phyloP scores from a whole-genome alignment of 148 eudicot genomes.

The Chenopodium formosanum region DNA sequence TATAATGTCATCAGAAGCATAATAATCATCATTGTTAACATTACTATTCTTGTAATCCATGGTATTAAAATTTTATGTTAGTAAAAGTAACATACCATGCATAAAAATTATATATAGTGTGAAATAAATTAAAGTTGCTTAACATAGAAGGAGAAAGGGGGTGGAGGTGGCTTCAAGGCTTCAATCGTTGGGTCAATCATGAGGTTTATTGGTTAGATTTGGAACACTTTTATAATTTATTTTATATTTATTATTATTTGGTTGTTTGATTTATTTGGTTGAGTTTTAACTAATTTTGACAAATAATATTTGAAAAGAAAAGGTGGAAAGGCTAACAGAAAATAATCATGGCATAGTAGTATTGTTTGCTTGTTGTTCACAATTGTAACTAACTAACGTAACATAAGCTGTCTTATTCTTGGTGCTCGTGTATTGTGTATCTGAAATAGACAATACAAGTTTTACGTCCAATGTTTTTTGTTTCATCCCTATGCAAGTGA shows the following conservation, averaged over 20 bases:
- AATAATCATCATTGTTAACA: background rate
- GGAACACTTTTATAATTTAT: background rate
- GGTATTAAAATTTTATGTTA: background rate
- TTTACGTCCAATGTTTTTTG: background rate
- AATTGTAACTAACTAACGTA: constrained; percentile 28
- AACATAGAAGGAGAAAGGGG: constrained; percentile 26
- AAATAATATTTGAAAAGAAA: background rate
- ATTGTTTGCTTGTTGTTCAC: constrained; percentile 29
- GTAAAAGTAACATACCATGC: background rate
- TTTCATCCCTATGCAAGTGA: background rate
- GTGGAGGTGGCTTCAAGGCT: constrained; percentile 39
- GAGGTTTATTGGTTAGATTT: constrained; percentile 3
- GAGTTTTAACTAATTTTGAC: constrained; percentile 1
- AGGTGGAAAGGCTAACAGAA: constrained; percentile 27
- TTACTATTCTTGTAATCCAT: background rate
- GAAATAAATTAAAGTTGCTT: constrained; percentile 29
- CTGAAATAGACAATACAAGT: constrained; percentile 12
- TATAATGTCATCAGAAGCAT: background rate
- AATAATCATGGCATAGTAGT: constrained; percentile 25
- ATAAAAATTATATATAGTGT: constrained; percentile 1
- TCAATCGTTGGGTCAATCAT: constrained; percentile 38
- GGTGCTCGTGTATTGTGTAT: constrained; percentile 10
- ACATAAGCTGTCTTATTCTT: no score
- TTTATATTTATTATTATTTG: no score
- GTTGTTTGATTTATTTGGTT: background rate